Evolutionary conservation across 805 yeast genomes (phyloP).

Genomic region (Candida taoyuanica): DNA sequence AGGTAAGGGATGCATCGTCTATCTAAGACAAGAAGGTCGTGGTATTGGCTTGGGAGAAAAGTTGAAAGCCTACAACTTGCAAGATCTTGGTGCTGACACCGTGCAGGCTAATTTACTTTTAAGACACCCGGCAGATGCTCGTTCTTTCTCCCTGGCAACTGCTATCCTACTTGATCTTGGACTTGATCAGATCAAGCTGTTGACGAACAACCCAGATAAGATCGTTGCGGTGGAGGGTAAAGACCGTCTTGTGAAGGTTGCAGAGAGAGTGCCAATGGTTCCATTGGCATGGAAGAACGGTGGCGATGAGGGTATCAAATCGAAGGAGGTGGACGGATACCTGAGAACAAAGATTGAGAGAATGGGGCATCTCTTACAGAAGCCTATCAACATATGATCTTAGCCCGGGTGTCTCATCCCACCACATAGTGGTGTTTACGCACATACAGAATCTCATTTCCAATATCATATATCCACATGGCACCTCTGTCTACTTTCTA

Average conservation of each 20-base stretch:
- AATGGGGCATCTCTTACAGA: conserved; percentile 88
- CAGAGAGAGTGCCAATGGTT: conserved; percentile 92
- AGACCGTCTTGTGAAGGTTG: conserved; percentile 65
- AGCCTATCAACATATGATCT: conserved; percentile 30
- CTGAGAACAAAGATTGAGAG: conserved; percentile 90
- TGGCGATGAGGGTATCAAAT: conserved; percentile 58
- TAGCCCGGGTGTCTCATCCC: too few species aligned
- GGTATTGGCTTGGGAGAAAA: conserved; percentile 99
- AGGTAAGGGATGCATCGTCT: conserved; percentile 93
- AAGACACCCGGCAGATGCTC: conserved; percentile 97
- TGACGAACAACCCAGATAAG: conserved; percentile 96
- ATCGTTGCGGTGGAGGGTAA: conserved; percentile 92
- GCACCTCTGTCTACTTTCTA: too few species aligned
- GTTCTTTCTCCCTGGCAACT: conserved; percentile 90
- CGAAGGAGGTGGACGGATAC: conserved; percentile 88
- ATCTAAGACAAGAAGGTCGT: conserved; percentile 95
- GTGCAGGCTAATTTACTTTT: conserved; percentile 91
- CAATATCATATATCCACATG: too few species aligned
- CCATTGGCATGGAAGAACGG: conserved; percentile 80
- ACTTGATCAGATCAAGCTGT: conserved; percentile 59
- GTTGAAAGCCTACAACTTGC: conserved; percentile 92
- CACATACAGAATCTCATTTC: too few species aligned
- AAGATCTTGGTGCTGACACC: conserved; percentile 97
- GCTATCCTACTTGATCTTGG: conserved; percentile 86
- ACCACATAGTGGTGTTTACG: too few species aligned